Conservation (phyloP, 2,329 filamentous ascomycete genomes). For the Harringtonia aguacate region DNA sequence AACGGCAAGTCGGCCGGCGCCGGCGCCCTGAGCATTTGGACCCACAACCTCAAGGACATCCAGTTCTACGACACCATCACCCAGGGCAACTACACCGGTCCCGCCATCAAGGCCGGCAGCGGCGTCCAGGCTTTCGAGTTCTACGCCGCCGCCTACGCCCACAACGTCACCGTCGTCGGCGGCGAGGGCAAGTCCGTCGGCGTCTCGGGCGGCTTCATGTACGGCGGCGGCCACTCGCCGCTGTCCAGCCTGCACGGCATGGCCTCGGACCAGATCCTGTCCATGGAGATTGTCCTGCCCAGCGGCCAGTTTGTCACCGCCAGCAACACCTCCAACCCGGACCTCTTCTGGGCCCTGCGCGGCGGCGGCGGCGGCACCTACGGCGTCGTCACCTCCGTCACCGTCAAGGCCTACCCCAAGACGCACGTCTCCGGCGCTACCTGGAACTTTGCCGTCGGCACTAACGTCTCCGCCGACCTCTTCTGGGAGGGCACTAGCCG, state of each 20-base stretch:
- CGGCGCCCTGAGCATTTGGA: conserved; percentile 25
- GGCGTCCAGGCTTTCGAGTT: conserved; percentile 40
- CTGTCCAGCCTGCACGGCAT: conserved; percentile 38
- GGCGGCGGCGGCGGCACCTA: conserved; percentile 31
- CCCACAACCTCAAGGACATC: conserved; percentile 17
- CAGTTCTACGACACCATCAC: conserved; percentile 36
- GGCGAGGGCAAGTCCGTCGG: conserved; percentile 37
- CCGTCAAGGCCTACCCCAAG: conserved; percentile 11
- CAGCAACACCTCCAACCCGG: conserved; percentile 25
- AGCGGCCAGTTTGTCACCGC: conserved; percentile 32
- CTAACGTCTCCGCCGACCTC: conserved; percentile 32
- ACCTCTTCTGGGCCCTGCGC: conserved; percentile 39
- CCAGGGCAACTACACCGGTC: conserved; percentile 14
- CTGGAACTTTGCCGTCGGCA: conserved; percentile 14
- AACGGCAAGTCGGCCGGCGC: conserved; percentile 25
- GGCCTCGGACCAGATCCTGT: conserved; percentile 36
- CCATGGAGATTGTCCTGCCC: conserved; percentile 35
- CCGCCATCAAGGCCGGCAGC: conserved; percentile 32
- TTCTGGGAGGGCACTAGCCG: conserved; percentile 20
- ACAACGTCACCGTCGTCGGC: conserved; percentile 38
- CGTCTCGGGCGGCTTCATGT: conserved; percentile 33
- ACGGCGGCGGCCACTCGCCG: conserved; percentile 44
- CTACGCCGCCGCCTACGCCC: conserved; percentile 34
- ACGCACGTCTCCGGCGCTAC: conserved; percentile 14
- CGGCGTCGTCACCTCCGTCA: conserved; percentile 23